These are phyloP conservation scores for Zygnema circumcarinatum DNA, from an alignment of 139 green algal genomes.

Conservation along the genomic window DNA sequence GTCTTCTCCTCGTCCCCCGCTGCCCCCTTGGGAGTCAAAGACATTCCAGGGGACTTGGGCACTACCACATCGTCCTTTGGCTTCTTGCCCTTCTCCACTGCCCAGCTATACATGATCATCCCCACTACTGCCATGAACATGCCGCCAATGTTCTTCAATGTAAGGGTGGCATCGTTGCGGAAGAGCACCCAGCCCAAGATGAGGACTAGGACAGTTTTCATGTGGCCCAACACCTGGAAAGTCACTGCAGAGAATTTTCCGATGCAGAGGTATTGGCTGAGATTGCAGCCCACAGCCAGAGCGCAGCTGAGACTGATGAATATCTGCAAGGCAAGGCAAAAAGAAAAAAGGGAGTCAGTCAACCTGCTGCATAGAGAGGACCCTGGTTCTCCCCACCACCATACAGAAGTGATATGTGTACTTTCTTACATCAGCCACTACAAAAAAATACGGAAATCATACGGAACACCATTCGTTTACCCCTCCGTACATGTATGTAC, in stretches of 20 bases:
- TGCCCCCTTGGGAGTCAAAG: background rate
- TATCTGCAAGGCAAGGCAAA: too few species aligned
- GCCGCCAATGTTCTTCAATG: slow-evolving; percentile 47
- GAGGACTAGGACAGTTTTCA: slow-evolving; percentile 62
- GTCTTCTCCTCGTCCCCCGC: background rate
- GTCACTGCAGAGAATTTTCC: slow-evolving; percentile 89
- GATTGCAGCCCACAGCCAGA: slow-evolving; percentile 84
- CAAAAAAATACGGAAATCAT: too few species aligned
- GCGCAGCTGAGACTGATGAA: slow-evolving; percentile 75
- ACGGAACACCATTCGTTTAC: too few species aligned
- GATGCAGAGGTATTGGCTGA: slow-evolving; percentile 92
- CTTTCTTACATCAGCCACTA: too few species aligned
- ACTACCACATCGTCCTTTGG: background rate
- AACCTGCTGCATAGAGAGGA: too few species aligned
- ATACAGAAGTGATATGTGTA: too few species aligned
- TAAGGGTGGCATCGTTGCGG: slow-evolving; percentile 22
- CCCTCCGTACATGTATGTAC: too few species aligned
- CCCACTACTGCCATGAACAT: slow-evolving; percentile 50
- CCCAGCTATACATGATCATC: slow-evolving; percentile 51
- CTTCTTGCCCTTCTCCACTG: slow-evolving; percentile 51
- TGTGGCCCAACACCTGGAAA: slow-evolving; percentile 83
- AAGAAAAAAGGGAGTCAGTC: background rate
- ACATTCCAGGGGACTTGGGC: background rate
- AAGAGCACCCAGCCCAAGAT: slow-evolving; percentile 53
- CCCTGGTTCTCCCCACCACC: too few species aligned